These are phyloP conservation scores for Boletus subcaerulescens DNA, from an alignment of 768 basidiomycete species.

Conservation along the genomic window DNA sequence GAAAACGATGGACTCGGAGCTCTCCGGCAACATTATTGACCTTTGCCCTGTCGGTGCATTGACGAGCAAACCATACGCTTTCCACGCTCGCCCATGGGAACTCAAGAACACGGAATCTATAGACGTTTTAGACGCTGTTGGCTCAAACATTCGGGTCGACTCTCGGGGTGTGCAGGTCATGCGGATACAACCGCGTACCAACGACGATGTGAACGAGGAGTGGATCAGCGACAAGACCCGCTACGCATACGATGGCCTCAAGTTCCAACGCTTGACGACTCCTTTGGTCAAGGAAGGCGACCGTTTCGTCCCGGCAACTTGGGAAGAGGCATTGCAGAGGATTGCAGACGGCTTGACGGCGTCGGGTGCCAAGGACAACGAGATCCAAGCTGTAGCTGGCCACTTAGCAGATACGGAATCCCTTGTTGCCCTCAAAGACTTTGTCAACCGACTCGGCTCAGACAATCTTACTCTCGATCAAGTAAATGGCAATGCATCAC, in stretches of 20 bases:
- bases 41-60: conserved; percentile 98
- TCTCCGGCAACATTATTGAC: conserved; percentile 96
- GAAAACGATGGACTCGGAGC: conserved; percentile 95
- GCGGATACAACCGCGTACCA: conserved; percentile 94
- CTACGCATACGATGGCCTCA: conserved; percentile 92
- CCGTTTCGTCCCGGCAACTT: conserved; percentile 84
- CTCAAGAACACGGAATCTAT: conserved; percentile 96
- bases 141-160: conserved; percentile 95
- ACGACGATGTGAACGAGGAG: conserved; percentile 98
- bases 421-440: conserved; percentile 89
- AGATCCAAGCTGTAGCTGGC: conserved; percentile 94
- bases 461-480: conserved; percentile 90
- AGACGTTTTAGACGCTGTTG: conserved; percentile 93
- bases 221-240: conserved; percentile 99
- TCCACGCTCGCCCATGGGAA: conserved; percentile 97
- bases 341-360: conserved; percentile 74
- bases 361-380: conserved; percentile 83
- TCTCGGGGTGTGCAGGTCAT: conserved; percentile 95
- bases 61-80: conserved; percentile 98
- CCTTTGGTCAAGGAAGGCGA: conserved; percentile 91
- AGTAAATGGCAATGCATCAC: conserved; percentile 58
- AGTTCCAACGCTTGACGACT: conserved; percentile 91
- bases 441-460: conserved; percentile 89
- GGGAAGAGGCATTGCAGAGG: conserved; percentile 84
- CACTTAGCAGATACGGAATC: conserved; percentile 92